Evolutionary conservation across 305 asterid genomes (phyloP).

Genomic region (Caryopteris hybrid): DNA sequence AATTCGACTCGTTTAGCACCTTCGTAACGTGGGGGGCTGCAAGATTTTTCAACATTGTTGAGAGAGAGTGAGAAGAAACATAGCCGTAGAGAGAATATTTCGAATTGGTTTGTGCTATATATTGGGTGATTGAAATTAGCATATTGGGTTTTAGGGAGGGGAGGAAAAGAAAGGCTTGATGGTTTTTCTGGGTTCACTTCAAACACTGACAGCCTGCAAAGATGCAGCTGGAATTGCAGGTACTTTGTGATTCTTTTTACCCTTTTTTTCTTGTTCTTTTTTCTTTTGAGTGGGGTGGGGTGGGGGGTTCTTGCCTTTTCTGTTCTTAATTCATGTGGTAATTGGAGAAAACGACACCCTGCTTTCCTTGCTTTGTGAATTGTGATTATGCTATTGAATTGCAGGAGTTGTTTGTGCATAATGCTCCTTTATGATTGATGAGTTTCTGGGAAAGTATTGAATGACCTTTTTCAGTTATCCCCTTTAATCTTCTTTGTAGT

Average conservation of each 20-base stretch:
- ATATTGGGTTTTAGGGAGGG: constrained; percentile 7
- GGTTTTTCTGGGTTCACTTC: constrained; percentile 26
- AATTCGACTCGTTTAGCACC: neutral
- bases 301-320: too few species aligned
- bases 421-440: neutral
- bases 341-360: too few species aligned
- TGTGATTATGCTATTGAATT: neutral
- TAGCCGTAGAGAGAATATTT: neutral
- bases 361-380: neutral
- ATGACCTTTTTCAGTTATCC: neutral
- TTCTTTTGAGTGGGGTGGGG: too few species aligned
- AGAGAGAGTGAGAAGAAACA: neutral
- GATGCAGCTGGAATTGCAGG: constrained; percentile 63
- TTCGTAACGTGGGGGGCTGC: neutral
- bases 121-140: neutral
- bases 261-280: neutral
- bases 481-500: neutral
- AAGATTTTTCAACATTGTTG: neutral
- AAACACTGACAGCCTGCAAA: constrained; percentile 26
- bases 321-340: too few species aligned
- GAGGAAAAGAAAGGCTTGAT: neutral
- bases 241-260: constrained; percentile 10
- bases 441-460: neutral
- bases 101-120: neutral
- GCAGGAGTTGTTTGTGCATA: neutral